A percentile compares a stretch with the other conserved stretches of the same genome.
phyloP scores from a whole-genome alignment of 2,329 filamentous ascomycete species.

The Aspergillus sp. region DNA sequence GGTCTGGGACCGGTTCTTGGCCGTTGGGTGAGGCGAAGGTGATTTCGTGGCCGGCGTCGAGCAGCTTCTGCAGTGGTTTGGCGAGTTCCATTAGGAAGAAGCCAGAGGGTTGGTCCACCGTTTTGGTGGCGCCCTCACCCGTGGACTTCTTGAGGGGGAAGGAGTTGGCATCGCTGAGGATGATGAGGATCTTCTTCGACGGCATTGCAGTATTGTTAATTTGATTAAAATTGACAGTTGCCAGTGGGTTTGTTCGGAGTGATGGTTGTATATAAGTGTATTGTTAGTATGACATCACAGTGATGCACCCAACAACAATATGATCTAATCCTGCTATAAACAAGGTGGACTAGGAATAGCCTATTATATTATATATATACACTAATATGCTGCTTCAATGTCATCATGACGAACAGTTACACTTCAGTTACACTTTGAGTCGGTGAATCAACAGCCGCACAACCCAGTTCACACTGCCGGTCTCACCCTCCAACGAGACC shows the following conservation, averaged over 20 bases:
- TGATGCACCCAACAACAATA: not conserved
- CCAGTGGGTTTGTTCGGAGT: too few species aligned
- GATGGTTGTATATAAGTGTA: too few species aligned
- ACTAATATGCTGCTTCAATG: conserved; percentile 1
- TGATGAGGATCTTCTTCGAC: conserved; percentile 45
- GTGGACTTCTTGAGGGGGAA: conserved; percentile 37
- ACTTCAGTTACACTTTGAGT: not conserved
- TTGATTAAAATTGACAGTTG: not conserved
- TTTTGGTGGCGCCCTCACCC: conserved; percentile 22
- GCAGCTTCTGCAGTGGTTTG: conserved; percentile 38
- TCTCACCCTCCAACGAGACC: not conserved
- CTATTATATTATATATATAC: too few species aligned
- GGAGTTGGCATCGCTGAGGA: conserved; percentile 45
- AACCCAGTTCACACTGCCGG: conserved; percentile 5
- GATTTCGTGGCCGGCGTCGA: conserved; percentile 42
- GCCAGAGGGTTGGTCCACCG: conserved; percentile 31
- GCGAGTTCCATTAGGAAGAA: conserved; percentile 44
- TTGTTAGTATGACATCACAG: not conserved
- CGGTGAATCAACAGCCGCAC: conserved; percentile 3
- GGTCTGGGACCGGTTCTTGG: conserved; percentile 43
- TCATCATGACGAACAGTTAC: conserved; percentile 14
- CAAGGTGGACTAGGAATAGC: too few species aligned
- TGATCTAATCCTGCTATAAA: too few species aligned
- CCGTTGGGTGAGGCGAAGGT: conserved; percentile 49
- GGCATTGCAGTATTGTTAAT: conserved; percentile 17